phyloP scores from a whole-genome alignment of 2,329 filamentous ascomycete genomes.

The Dendryphion nanum region DNA sequence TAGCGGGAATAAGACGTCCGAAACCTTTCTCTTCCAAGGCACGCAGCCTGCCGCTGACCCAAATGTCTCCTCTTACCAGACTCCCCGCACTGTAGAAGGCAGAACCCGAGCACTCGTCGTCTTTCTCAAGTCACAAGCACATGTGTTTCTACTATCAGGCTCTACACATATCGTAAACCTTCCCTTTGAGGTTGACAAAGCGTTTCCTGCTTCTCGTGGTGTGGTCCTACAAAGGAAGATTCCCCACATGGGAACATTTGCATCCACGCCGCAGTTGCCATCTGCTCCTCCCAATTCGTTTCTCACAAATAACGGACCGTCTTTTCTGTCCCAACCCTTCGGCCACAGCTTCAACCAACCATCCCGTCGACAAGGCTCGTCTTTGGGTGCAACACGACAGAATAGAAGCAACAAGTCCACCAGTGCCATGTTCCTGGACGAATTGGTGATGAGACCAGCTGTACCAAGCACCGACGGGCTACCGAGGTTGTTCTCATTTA shows the following conservation, averaged over 20 bases:
- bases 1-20: constrained; percentile 13
- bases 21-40: constrained; percentile 29
- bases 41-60: constrained; percentile 32
- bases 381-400: constrained; percentile 21
- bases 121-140: constrained; percentile 86
- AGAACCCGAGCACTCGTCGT: constrained; percentile 70
- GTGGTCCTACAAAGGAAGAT: constrained; percentile 83
- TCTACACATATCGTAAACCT: constrained; percentile 87
- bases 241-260: constrained; percentile 45
- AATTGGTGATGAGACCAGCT: constrained; percentile 25
- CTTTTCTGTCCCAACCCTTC: constrained; percentile 56
- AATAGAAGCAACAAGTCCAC: constrained; percentile 20
- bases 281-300: constrained; percentile 79
- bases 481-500: constrained; percentile 78
- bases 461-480: constrained; percentile 50
- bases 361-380: constrained; percentile 22
- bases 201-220: constrained; percentile 77
- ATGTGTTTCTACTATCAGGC: constrained; percentile 87
- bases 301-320: constrained; percentile 49
- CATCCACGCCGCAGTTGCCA: constrained; percentile 43
- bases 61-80: constrained; percentile 16
- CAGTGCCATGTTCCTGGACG: constrained; percentile 28
- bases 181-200: constrained; percentile 89
- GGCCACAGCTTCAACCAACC: constrained; percentile 38
- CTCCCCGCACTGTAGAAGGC: constrained; percentile 20